phyloP scores from a whole-genome alignment of 1,139 yeast genomes.

The Diutina rugosa region DNA sequence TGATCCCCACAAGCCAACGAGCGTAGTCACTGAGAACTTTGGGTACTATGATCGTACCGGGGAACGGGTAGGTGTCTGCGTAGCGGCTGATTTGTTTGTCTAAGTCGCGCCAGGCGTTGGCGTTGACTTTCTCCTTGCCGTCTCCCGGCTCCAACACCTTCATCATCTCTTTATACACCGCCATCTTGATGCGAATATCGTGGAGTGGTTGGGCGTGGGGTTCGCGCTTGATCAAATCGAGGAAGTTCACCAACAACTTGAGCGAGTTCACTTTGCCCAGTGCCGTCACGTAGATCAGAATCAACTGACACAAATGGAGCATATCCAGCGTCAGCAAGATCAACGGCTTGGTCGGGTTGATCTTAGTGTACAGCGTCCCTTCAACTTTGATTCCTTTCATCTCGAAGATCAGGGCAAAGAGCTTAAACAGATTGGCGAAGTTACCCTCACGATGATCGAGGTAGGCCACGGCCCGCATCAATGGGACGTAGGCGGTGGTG shows the following conservation, averaged over 20 bases:
- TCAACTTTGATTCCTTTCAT: background rate
- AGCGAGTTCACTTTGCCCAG: slow-evolving; percentile 15
- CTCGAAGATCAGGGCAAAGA: background rate
- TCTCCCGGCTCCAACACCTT: background rate
- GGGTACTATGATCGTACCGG: background rate
- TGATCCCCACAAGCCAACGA: background rate
- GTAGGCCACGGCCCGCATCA: slow-evolving; percentile 29
- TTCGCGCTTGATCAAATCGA: background rate
- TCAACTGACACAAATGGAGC: background rate
- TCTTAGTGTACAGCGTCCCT: background rate
- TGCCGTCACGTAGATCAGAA: slow-evolving; percentile 7
- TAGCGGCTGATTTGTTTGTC: background rate
- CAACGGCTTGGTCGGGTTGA: background rate
- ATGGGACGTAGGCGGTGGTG: slow-evolving; percentile 23
- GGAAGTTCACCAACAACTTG: slow-evolving; percentile 11
- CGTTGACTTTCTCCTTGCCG: background rate
- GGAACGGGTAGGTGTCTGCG: background rate
- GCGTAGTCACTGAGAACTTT: background rate
- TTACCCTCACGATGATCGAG: slow-evolving; percentile 13
- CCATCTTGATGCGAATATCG: background rate
- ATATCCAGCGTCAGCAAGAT: background rate
- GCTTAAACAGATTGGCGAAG: background rate
- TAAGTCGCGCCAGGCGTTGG: background rate
- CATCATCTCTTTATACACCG: background rate
- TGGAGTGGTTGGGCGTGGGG: background rate